Evolutionary conservation across 179 eudicot genomes (phyloP), one percentile per base, ranked within the genome.

Genomic region (Camellia oleifera): DNA sequence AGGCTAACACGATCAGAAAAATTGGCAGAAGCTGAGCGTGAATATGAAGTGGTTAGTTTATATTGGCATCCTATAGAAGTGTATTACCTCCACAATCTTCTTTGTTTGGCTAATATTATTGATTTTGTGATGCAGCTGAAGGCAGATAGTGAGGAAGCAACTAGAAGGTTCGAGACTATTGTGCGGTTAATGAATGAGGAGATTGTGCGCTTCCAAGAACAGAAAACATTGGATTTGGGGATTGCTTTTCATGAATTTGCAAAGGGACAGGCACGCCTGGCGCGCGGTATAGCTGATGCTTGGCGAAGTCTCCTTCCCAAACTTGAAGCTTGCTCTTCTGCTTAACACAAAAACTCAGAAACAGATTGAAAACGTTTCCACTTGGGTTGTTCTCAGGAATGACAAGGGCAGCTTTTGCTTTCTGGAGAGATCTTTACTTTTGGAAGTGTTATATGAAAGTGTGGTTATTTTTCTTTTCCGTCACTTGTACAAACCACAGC

Each of bases 251-350:
- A 96, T 77, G 98, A 96, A 84, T 91, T 96, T 68, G 98, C 98
- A 7, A 94, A 94, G 88, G 99, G 99, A 67, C 99, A 96, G 80
- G 97, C 97, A 7, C 93, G 84, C 20, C 84, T 96, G 71, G 94
- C 98, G n/a, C 91, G 86, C 66, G 84, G 88, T 80, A 87, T 96
- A 32, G 98, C 97, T 48, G 94, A 88, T 44, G 99, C 93, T 4
- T 96, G 99, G 99, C 85, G 93, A 80, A 91, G 89, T 82, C 93
- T 96, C 77, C 91, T 96, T 83, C 99, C 99, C 44, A 92, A 92
- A 88, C 92, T 94, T 44, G 98, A 96, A 81, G 90, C 98, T 58
- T 90, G 93, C 88, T 94, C 99, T 61, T 80, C 89, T 50, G 79
- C 83, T 3, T 84, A 83, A 54, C 62, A 67, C 4, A 17, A 13